Base-by-base conservation (phyloP, 148 eudicot species). In the Chenopodium berlandieri region DNA sequence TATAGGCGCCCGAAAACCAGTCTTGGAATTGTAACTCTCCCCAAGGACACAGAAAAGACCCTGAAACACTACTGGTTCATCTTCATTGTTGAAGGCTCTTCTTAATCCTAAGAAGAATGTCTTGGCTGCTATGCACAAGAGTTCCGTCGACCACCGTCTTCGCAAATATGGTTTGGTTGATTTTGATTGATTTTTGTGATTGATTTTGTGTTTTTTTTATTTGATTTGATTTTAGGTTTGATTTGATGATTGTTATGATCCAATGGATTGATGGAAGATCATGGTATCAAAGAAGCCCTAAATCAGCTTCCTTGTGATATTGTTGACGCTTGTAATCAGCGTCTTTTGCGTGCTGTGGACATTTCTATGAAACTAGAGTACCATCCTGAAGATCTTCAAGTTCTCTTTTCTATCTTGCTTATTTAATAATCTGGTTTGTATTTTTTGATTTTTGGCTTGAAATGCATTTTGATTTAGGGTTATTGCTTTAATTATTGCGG, bases 321-420 rank as follows among this genome's bases (percentile, higher is more conserved):
- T 60, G 93, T 96, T 8, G 94, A 94, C 71, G 98, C 99, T 81
- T 90, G 99, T 40, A 91, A 90, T 78, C 99, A 94, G 78, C 94
- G 99, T 47, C 94, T 96, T 56, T 89, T 89, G 89, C 98, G 99
- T 27, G 98, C 97, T 23, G 88, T 94, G 88, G 98, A 96, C 76
- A 95, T 96, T 68, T 92, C 97, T 23, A 83, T 94, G 95, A 96
- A 96, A 88, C 98, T 94, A 79, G 86, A 92, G 66, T 90, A 94
- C 48, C 95, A 94, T 23, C 86, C 99, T 20, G 82, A 84, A 19
- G 92, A 92, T 54, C 86, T 96, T 30, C 99, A 96, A 98, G 99
- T 93, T 20, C 60, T 31, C 1, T 23, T 37, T 25, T 25, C 17
- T 48, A 31, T 62, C 54, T 83, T 50, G 56, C 48, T 8, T 9